Conservation (phyloP, 768 basidiomycete species). For the Leccinum disarticulatum region DNA sequence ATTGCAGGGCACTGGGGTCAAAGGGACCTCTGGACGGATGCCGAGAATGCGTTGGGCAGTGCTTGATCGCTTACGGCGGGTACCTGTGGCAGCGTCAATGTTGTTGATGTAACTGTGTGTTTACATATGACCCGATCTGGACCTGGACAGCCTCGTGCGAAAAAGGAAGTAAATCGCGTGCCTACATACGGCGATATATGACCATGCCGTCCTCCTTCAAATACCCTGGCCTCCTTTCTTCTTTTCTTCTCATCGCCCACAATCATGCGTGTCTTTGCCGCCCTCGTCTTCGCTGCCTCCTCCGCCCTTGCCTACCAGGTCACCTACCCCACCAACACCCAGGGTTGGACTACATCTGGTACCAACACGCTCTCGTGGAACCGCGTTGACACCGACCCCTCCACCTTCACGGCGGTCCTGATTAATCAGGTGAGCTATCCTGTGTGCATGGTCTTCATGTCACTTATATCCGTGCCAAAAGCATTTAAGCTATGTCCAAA, state of each 20-base stretch:
- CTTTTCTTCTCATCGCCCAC: not conserved
- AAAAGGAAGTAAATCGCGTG: constrained; percentile 12
- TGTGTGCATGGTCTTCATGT: not conserved
- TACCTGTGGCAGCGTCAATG: not conserved
- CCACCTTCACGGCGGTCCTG: constrained; percentile 69
- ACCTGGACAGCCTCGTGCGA: constrained; percentile 22
- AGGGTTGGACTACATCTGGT: constrained; percentile 60
- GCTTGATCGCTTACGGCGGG: constrained; percentile 9
- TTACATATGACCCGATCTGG: not conserved
- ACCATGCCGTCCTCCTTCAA: not conserved
- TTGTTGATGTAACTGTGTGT: constrained; percentile 13
- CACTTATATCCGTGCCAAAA: constrained; percentile 3
- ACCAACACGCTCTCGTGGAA: constrained; percentile 59
- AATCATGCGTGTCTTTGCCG: constrained; percentile 44
- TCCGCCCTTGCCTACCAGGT: constrained; percentile 66
- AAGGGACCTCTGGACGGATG: constrained; percentile 78
- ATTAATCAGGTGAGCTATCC: constrained; percentile 45
- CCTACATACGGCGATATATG: constrained; percentile 8
- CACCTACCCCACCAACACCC: constrained; percentile 43
- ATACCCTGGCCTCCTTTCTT: constrained; percentile 4
- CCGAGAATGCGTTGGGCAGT: constrained; percentile 48
- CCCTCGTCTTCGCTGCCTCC: constrained; percentile 50
- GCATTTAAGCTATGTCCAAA: constrained; percentile 41
- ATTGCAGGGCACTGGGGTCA: constrained; percentile 75
- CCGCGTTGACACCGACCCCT: constrained; percentile 62